Conservation (phyloP, 2,329 filamentous ascomycete genomes). For the Hymenotorrendiella dingleyae region DNA sequence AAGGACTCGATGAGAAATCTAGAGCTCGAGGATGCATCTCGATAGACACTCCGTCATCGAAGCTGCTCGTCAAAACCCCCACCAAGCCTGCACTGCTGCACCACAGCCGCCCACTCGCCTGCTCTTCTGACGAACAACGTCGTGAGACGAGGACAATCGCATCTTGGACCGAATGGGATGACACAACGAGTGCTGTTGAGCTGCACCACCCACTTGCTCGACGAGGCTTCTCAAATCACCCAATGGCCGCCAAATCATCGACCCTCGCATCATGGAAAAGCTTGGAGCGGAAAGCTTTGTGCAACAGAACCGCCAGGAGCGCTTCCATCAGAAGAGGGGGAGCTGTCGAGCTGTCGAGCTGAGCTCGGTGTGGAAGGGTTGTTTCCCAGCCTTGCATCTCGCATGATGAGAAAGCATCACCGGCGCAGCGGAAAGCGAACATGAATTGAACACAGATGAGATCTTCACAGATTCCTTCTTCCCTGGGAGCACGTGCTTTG, state of each 20-base stretch:
- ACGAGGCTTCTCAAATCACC: conserved; percentile 2
- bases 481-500: too few species aligned
- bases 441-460: too few species aligned
- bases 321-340: not conserved
- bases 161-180: not conserved
- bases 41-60: not conserved
- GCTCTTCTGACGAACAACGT: too few species aligned
- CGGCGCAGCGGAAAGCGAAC: conserved; percentile 3
- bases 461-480: too few species aligned
- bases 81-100: not conserved
- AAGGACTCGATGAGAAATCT: too few species aligned
- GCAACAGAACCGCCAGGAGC: not conserved
- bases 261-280: conserved; percentile 1
- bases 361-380: too few species aligned
- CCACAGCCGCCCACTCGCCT: too few species aligned
- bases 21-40: too few species aligned
- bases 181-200: not conserved
- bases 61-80: not conserved
- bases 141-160: not conserved
- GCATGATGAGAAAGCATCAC: not conserved
- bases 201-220: not conserved
- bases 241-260: not conserved
- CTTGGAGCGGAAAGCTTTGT: conserved; percentile 1
- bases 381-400: too few species aligned
- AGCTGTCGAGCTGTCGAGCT: conserved; percentile 3